phyloP scores from a whole-genome alignment of 495 filamentous ascomycete genomes.

The Aspergillus nidulans region DNA sequence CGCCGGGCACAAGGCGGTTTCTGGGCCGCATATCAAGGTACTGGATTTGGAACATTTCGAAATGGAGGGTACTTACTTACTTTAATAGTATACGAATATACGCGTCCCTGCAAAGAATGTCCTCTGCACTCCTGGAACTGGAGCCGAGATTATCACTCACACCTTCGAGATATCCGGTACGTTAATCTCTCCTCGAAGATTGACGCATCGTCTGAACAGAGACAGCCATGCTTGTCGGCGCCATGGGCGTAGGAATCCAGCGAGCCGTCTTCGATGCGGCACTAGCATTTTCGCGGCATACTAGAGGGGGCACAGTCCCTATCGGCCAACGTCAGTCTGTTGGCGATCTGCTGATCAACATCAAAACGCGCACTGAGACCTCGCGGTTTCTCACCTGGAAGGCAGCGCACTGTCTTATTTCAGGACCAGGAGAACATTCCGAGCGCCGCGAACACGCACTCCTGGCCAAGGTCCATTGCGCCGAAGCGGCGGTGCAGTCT shows the following conservation, averaged over 20 bases:
- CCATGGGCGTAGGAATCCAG: conserved; percentile 13
- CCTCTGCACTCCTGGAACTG: conserved; percentile 6
- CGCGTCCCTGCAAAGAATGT: conserved; percentile 11
- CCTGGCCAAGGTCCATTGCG: conserved; percentile 10
- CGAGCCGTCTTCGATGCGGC: conserved; percentile 11
- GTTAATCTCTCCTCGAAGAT: neutral
- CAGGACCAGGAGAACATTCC: neutral
- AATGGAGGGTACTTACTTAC: neutral
- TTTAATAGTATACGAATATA: conserved; percentile 8
- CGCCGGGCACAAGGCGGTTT: conserved; percentile 10
- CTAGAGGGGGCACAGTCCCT: conserved; percentile 5
- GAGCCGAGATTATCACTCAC: conserved; percentile 3
- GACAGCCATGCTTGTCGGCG: conserved; percentile 14
- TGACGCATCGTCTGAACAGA: neutral
- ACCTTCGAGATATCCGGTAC: conserved; percentile 13
- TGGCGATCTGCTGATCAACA: conserved; percentile 14
- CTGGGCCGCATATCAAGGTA: conserved; percentile 13
- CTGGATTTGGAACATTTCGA: neutral
- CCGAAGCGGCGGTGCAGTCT: conserved; percentile 11
- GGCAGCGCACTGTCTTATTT: conserved; percentile 4
- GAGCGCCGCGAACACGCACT: conserved; percentile 9
- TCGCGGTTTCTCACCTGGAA: conserved; percentile 13
- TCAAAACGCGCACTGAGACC: conserved; percentile 15
- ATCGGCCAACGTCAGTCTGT: conserved; percentile 16
- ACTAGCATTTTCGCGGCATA: conserved; percentile 5